Percentiles rank a stretch among this genome's conserved stretches.
Evolutionary conservation across 2,329 filamentous ascomycete genomes (phyloP).

Genomic region (Aaosphaeria pasadenensis): DNA sequence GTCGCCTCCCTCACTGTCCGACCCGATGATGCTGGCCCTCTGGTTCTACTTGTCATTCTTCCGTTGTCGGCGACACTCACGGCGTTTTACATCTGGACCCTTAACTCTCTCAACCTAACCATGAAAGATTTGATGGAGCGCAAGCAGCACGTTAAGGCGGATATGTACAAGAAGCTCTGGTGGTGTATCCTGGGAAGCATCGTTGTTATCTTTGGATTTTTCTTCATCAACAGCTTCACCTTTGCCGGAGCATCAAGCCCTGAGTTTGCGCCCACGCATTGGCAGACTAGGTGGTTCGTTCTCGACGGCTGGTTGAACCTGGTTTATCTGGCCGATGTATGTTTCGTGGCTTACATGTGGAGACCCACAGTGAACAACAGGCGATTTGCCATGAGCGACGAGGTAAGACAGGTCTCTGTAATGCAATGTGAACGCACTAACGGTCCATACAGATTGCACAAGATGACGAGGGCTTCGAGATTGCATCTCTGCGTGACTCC

Average conservation of each 20-base stretch:
- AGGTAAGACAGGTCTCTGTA: constrained; percentile 51
- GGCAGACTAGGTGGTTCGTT: constrained; percentile 97
- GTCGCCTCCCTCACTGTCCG: constrained; percentile 85
- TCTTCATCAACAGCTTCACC: constrained; percentile 96
- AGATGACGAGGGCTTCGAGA: constrained; percentile 97
- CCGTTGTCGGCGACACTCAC: constrained; percentile 89
- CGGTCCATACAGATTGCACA: constrained; percentile 67
- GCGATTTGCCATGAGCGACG: constrained; percentile 97
- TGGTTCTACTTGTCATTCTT: constrained; percentile 89
- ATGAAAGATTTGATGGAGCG: constrained; percentile 95
- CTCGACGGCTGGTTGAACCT: constrained; percentile 96
- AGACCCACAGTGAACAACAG: constrained; percentile 94
- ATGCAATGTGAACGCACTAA: constrained; percentile 24
- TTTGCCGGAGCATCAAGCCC: constrained; percentile 83
- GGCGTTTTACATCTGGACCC: constrained; percentile 97
- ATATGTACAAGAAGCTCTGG: constrained; percentile 98
- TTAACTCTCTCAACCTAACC: constrained; percentile 90
- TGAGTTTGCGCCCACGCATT: constrained; percentile 92
- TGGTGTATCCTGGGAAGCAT: constrained; percentile 94
- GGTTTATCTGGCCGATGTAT: constrained; percentile 91
- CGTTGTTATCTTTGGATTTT: constrained; percentile 94
- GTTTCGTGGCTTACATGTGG: constrained; percentile 94
- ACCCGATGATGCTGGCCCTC: constrained; percentile 82
- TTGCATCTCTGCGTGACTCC: constrained; percentile 81
- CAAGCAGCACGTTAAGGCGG: constrained; percentile 87